Evolutionary conservation across 331 rosid species (phyloP).

Genomic region (Stylosanthes scabra): DNA sequence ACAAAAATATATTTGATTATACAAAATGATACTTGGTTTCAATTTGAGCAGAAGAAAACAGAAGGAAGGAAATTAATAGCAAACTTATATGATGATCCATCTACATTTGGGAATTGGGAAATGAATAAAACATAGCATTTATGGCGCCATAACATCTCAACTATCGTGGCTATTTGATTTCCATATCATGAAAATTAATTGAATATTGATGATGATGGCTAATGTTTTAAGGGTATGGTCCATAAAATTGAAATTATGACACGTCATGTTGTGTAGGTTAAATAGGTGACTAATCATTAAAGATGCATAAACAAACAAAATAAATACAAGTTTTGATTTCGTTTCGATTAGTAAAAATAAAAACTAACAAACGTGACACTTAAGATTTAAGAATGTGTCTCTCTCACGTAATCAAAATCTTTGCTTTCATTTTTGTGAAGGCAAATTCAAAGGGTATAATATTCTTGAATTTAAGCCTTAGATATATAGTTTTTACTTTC

Average conservation of each 20-base stretch:
- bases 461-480: neutral
- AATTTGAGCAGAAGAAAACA: too few species aligned
- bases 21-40: too few species aligned
- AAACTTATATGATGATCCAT: neutral
- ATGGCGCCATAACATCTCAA: conserved; percentile 31
- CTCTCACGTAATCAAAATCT: conserved; percentile 1
- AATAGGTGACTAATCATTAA: neutral
- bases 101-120: neutral
- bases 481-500: neutral
- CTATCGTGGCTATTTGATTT: neutral
- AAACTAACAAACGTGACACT: conserved; percentile 18
- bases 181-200: conserved; percentile 21
- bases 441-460: neutral
- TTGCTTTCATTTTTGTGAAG: conserved; percentile 12
- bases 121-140: neutral
- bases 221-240: neutral
- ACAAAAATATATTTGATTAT: too few species aligned
- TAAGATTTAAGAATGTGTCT: conserved; percentile 4
- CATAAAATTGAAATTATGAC: neutral
- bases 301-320: conserved; percentile 4
- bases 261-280: neutral
- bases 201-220: conserved; percentile 11
- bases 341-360: conserved; percentile 21
- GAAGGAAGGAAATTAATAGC: neutral
- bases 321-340: conserved; percentile 16